Evolutionary conservation across 2,329 filamentous ascomycete genomes (phyloP).

Genomic region (Zelopaecilomyces penicillatus): DNA sequence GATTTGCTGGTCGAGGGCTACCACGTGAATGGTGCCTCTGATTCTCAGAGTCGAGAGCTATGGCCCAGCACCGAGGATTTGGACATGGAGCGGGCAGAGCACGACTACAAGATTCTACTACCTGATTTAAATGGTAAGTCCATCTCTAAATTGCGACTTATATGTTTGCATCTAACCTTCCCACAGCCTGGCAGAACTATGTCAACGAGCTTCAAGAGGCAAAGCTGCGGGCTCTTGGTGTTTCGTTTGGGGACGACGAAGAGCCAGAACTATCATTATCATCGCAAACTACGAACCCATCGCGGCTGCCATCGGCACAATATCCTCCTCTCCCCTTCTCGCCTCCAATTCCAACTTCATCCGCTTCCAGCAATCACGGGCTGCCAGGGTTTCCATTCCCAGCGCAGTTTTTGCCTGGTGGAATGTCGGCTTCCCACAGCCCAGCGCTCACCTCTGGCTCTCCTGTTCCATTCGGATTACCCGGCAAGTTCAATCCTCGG

Average conservation of each 20-base stretch:
- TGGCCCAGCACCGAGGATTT: slow-evolving; percentile 60
- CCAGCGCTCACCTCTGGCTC: slow-evolving; percentile 60
- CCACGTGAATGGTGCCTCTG: slow-evolving; percentile 28
- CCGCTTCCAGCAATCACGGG: slow-evolving; percentile 60
- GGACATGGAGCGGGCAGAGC: slow-evolving; percentile 42
- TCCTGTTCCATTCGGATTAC: slow-evolving; percentile 59
- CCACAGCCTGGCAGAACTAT: slow-evolving; percentile 61
- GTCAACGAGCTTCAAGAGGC: slow-evolving; percentile 78
- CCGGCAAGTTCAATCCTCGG: slow-evolving; percentile 55
- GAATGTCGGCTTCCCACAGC: slow-evolving; percentile 52
- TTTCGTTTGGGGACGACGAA: slow-evolving; percentile 70
- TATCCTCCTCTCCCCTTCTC: slow-evolving; percentile 74
- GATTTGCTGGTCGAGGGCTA: slow-evolving; percentile 47
- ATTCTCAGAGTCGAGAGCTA: slow-evolving; percentile 56
- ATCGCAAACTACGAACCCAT: slow-evolving; percentile 52
- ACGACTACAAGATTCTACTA: slow-evolving; percentile 54
- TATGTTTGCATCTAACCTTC: slow-evolving; percentile 8
- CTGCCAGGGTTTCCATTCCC: slow-evolving; percentile 50
- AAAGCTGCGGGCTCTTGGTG: slow-evolving; percentile 84
- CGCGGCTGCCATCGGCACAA: slow-evolving; percentile 62
- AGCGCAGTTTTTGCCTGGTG: slow-evolving; percentile 50
- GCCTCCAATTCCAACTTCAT: slow-evolving; percentile 72
- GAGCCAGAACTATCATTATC: slow-evolving; percentile 54
- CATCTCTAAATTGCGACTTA: not conserved
- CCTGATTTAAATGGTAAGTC: slow-evolving; percentile 57